Evolutionary conservation across 305 asterid genomes (phyloP).

Genomic region (Stenogyne calaminthoides): DNA sequence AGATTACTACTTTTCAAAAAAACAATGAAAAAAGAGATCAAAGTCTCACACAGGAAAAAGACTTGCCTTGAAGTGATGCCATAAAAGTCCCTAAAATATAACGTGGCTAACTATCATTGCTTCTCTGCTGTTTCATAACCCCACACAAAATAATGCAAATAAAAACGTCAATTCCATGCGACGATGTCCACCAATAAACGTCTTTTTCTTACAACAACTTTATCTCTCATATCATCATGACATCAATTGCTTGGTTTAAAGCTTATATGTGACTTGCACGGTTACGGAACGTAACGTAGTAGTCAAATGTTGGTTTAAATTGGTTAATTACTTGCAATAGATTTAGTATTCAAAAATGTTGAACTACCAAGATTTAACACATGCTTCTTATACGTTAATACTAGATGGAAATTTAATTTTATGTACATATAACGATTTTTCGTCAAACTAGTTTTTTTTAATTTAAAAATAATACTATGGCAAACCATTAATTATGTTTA

Average conservation of each 20-base stretch:
- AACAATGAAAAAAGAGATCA: too few species aligned
- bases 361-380: not conserved
- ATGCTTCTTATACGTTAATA: not conserved
- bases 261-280: not conserved
- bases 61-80: conserved; percentile 18
- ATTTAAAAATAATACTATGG: too few species aligned
- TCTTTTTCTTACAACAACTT: conserved; percentile 10
- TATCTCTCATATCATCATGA: not conserved
- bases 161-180: not conserved
- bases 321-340: not conserved
- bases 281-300: not conserved
- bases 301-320: not conserved
- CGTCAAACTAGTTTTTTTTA: not conserved
- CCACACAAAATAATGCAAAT: too few species aligned
- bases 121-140: too few species aligned
- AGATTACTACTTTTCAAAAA: too few species aligned
- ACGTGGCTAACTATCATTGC: not conserved
- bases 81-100: not conserved
- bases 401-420: not conserved
- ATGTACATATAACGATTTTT: not conserved
- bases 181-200: not conserved
- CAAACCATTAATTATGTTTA: too few species aligned
- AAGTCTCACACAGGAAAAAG: too few species aligned
- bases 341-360: too few species aligned
- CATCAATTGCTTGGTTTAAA: not conserved